Evolutionary conservation across 148 eudicot species (phyloP), one percentile per base, ranked within the genome.

Genomic region (Vaccinium macrocarpon): DNA sequence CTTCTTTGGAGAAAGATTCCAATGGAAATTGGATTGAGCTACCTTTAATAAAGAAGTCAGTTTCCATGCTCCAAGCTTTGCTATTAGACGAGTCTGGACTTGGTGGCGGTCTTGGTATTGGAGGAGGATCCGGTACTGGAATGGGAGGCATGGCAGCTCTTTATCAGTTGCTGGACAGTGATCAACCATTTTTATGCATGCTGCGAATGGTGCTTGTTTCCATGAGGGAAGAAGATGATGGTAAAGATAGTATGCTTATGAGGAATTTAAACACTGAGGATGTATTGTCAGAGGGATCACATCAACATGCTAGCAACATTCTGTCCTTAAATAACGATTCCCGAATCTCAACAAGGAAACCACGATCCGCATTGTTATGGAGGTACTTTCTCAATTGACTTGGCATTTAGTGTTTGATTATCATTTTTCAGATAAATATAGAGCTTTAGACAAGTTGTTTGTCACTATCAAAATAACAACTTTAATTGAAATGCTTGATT

Each of bases 61-160:
- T 97, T 78, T 78, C 90, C 51, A 97, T 97, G 99, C 94, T 97
- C 85, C 97, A 97, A 92, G 95, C 99, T 83, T 88, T 97, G 88
- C 81, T 97, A 81, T 90, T 95, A 86, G 99, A 97, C 84, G 99
- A 97, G 85, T 95, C 99, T 82, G 99, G 98, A 49, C 95, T 95
- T 80, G 99, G 98, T 79, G 98, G 98, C 66, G 99, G 99, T 81
- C 94, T 97, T 84, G 99, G 98, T 76, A 94, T 95, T 81, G 98
- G 99, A 57, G 99, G 99, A 83, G 99, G 98, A 84, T 97, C 99
- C 82, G 99, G 99, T 86, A 97, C 99, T 74, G 99, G 99, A 86
- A 95, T 97, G 98, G 99, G 99, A 73, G 98, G 98, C 79, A 94
- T 97, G 99, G 84, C 98, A 61, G 92, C 98, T 25, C 95, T 95